Base-by-base conservation (phyloP, 805 yeast species). In the Saccharomycopsis sp. region DNA sequence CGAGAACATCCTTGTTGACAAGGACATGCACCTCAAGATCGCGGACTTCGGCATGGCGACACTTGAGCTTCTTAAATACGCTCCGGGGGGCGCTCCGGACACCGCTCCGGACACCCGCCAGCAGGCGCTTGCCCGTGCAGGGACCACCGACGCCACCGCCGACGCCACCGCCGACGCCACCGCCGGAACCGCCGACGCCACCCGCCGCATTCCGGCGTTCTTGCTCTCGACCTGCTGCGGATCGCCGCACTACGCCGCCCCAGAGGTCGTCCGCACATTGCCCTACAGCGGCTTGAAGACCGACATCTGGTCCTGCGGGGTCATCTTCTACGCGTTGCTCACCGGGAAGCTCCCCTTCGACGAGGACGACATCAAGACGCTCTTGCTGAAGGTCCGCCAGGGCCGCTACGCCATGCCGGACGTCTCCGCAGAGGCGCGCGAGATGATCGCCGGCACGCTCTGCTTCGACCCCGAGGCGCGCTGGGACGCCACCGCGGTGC, bases 41-140 rank as follows among this genome's bases (percentile, higher is more conserved):
- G 94, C 94, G 2, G 95, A 88, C 72, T 88, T 88, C 67, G 95
- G 95, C 57, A 88, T 88, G 95, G 95, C 95, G 24, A 94, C 94
- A 21, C 74, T 88, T 60, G 92, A 88, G 41, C 54, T 60, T n/a
- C 41, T 60, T 18, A 57, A 55, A 40, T 60, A 58, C 37, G 24
- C 48, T 3, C 12, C 37, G 37, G 37, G 9, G 9, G 37, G 12
- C 37, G 9, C n/a, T n/a, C n/a, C n/a, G n/a, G n/a, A n/a, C n/a
- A n/a, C n/a, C n/a, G n/a, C n/a, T n/a, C n/a, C n/a, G n/a, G n/a
- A n/a, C 81, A 68, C 18, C 7, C 24, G 50, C 18, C 23, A n/a
- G n/a, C n/a, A n/a, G n/a, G n/a, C n/a, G n/a, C n/a, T n/a, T n/a
- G n/a, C n/a, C n/a, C n/a, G n/a, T n/a, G n/a, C n/a, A n/a, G n/a